Base-by-base conservation (phyloP, 805 yeast species). In the Teunomyces atbi region DNA sequence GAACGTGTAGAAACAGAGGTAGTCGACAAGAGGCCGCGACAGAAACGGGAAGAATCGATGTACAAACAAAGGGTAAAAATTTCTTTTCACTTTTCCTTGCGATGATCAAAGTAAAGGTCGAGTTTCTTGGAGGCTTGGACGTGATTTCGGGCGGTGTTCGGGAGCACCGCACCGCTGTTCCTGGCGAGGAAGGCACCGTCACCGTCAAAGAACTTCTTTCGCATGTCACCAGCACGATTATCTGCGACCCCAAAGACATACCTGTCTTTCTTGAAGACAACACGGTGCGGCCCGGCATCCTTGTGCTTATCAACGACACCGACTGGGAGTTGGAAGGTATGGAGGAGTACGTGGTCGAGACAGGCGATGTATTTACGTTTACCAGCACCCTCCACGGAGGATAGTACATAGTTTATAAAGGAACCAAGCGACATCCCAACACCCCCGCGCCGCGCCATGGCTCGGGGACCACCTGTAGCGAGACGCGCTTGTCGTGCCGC, bases 341-440 rank as follows among this genome's bases (percentile, higher is more conserved):
- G 64, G 90, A 88, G 56, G 85, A 80, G 7, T 90, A 90, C 58
- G 81, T 74, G n/a, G 63, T 94, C 12, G 86, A 88, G 63, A 68
- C 77, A 41, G 84, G 86, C 10, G 99, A 92, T 64, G 74, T 80
- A 18, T 77, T 92, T 33, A 82, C 95, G 2, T 92, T 92, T 59
- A 92, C 97, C 1, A 86, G 96, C 35, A 94, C 99, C 3, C 71
- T 92, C 50, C 99, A 92, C 57, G 99, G 99, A 4, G 99, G 99
- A 40, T 92, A 61, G 59, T 13, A 15, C 12, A 21, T 23, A 11
- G 39, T 6, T 58, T 61, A 76, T 27, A 76, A 40, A 40, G 76
- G 77, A 18, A 69, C 67, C 30, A 85, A 55, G 50, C 76, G 79
- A 62, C 90, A 86, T 1, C 92, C 92, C 28, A 86, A 62, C n/a